These are phyloP conservation scores for Rhipidocladum racemiflorum DNA, from an alignment of 176 grass and related monocot genomes.

Conservation along the genomic window DNA sequence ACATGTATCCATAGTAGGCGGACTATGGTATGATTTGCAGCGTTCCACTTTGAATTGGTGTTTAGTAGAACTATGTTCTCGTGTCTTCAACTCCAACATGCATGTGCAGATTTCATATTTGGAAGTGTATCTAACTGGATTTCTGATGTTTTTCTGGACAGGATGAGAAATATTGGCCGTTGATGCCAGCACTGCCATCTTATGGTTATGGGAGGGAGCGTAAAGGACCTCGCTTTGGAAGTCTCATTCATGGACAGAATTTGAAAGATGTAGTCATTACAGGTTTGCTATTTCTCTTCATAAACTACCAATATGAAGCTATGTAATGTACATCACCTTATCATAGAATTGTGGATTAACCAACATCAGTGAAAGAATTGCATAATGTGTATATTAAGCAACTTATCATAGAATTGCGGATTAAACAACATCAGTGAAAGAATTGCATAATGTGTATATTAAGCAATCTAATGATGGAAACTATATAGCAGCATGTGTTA, in stretches of 20 bases:
- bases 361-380: no score
- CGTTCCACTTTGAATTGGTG: background rate
- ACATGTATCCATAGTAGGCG: background rate
- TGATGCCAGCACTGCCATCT: slow-evolving; percentile 82
- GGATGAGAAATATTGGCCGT: slow-evolving; percentile 79
- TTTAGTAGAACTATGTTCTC: background rate
- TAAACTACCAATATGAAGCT: background rate
- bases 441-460: background rate
- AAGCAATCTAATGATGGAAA: slow-evolving; percentile 4
- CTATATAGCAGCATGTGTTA: background rate
- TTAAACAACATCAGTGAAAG: slow-evolving; percentile 11
- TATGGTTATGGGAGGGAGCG: slow-evolving; percentile 90
- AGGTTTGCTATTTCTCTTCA: slow-evolving; percentile 37
- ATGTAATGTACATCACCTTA: background rate
- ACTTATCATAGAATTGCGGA: no score
- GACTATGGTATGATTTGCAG: background rate
- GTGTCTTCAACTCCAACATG: background rate
- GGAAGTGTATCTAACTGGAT: background rate
- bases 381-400: no score
- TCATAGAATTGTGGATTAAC: background rate
- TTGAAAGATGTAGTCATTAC: slow-evolving; percentile 87
- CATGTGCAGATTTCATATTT: slow-evolving; percentile 8
- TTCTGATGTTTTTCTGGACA: slow-evolving; percentile 34
- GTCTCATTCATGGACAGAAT: slow-evolving; percentile 96
- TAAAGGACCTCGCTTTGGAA: slow-evolving; percentile 82